Percentiles rank a stretch among this genome's conserved stretches.
These are phyloP conservation scores for Chaetomium globosum DNA, from an alignment of 2,329 filamentous ascomycete genomes.

Conservation along the genomic window DNA sequence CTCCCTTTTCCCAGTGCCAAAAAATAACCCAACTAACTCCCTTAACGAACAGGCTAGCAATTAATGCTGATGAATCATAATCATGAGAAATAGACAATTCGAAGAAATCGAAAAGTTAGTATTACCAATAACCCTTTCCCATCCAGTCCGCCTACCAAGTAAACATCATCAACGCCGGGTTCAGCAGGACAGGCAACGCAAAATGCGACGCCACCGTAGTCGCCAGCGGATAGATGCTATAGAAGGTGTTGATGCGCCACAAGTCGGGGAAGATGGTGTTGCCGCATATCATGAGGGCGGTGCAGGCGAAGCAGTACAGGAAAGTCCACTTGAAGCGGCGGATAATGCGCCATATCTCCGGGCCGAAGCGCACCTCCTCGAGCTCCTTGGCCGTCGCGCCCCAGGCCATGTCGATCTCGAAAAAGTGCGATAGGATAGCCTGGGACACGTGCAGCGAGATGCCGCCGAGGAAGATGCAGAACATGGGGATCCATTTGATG, in stretches of 20 bases:
- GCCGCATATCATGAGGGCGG: slow-evolving; percentile 53
- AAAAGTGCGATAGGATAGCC: slow-evolving; percentile 79
- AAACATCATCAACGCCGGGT: slow-evolving; percentile 66
- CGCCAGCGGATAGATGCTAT: slow-evolving; percentile 61
- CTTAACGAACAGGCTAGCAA: slow-evolving; percentile 1
- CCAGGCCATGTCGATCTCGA: slow-evolving; percentile 85
- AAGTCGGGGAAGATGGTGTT: slow-evolving; percentile 50
- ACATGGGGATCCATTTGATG: slow-evolving; percentile 72
- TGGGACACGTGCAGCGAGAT: slow-evolving; percentile 79
- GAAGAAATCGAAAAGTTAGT: background rate
- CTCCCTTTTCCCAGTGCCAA: background rate
- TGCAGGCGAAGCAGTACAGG: slow-evolving; percentile 51
- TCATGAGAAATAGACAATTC: slow-evolving; percentile 4
- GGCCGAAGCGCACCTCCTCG: slow-evolving; percentile 62
- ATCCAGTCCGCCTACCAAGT: slow-evolving; percentile 51
- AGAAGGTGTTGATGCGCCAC: slow-evolving; percentile 60
- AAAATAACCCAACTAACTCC: slow-evolving; percentile 5
- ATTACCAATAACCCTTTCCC: background rate
- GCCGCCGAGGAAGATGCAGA: slow-evolving; percentile 81
- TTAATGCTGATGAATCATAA: slow-evolving; percentile 7
- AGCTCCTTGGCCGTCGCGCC: slow-evolving; percentile 82
- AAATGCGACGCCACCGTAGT: slow-evolving; percentile 58
- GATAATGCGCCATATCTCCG: slow-evolving; percentile 58
- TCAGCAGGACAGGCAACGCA: slow-evolving; percentile 60
- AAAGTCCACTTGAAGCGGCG: slow-evolving; percentile 60